phyloP scores from a whole-genome alignment of 2,329 filamentous ascomycete genomes.

The Aureobasidium sp. region DNA sequence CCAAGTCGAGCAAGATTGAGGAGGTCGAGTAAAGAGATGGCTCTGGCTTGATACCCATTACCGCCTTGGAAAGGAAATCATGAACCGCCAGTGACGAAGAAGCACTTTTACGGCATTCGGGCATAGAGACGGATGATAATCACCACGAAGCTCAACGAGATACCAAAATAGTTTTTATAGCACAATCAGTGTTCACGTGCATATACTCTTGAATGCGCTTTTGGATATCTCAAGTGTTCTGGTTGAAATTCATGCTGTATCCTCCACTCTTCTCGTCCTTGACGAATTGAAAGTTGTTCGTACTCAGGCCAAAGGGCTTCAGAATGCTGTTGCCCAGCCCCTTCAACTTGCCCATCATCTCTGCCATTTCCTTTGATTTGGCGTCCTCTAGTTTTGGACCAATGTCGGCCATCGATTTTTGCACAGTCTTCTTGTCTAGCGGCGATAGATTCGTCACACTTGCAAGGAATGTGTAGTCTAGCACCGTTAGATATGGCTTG shows the following conservation, averaged over 20 bases:
- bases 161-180: constrained; percentile 4
- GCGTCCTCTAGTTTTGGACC: constrained; percentile 66
- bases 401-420: constrained; percentile 57
- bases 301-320: constrained; percentile 88
- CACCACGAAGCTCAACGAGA: constrained; percentile 13
- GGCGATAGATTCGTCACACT: constrained; percentile 54
- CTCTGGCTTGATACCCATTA: neutral
- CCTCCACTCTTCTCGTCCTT: constrained; percentile 85
- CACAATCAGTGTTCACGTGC: neutral
- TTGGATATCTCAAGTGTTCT: constrained; percentile 24
- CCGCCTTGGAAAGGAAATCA: constrained; percentile 6
- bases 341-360: constrained; percentile 98
- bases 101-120: neutral
- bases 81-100: constrained; percentile 8
- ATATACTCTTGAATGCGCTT: neutral
- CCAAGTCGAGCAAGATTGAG: constrained; percentile 35
- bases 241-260: constrained; percentile 86
- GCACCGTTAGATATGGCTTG: neutral
- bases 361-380: constrained; percentile 79
- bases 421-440: constrained; percentile 62
- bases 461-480: constrained; percentile 65
- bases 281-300: constrained; percentile 89
- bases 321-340: constrained; percentile 85
- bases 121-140: constrained; percentile 6
- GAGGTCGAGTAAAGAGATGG: constrained; percentile 33